These are phyloP conservation scores for Plasmodium ovale DNA, from an alignment of 169 alveolate genomes.

Conservation along the genomic window DNA sequence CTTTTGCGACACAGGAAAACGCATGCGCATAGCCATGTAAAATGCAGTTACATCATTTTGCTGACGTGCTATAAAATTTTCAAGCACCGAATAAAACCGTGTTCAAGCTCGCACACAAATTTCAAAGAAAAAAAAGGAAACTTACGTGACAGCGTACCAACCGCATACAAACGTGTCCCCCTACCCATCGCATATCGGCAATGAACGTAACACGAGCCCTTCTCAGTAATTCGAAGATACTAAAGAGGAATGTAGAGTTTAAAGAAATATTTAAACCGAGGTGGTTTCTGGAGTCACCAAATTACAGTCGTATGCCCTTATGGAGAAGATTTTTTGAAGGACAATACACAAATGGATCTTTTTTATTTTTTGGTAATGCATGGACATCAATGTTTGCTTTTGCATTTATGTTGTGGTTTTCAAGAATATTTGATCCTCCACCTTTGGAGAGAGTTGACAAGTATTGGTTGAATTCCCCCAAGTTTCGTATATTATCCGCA, in stretches of 20 bases:
- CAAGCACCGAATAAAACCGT: no score
- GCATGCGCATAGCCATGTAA: no score
- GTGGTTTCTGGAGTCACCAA: conserved; percentile 90
- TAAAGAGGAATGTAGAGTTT: conserved; percentile 82
- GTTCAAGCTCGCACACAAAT: no score
- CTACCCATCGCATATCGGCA: no score
- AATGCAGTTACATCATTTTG: no score
- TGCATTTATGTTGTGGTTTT: conserved; percentile 88
- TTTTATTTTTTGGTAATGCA: conserved; percentile 89
- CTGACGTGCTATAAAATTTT: no score
- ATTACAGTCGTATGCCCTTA: conserved; percentile 88
- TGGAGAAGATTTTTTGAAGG: conserved; percentile 90
- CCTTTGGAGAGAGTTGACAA: conserved; percentile 90
- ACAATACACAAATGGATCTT: conserved; percentile 87
- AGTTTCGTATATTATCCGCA: conserved; percentile 90
- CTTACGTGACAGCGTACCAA: no score
- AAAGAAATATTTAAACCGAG: conserved; percentile 82
- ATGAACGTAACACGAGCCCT: conserved; percentile 50
- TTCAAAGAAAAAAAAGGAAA: no score
- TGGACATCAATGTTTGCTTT: conserved; percentile 91
- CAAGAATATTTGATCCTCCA: conserved; percentile 89
- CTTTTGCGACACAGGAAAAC: no score
- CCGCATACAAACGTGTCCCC: no score
- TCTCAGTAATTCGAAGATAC: conserved; percentile 23
- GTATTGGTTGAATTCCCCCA: conserved; percentile 90